These are phyloP conservation scores for Hymenoscyphus fructigenus DNA, from an alignment of 2,329 filamentous ascomycete species.

Conservation along the genomic window DNA sequence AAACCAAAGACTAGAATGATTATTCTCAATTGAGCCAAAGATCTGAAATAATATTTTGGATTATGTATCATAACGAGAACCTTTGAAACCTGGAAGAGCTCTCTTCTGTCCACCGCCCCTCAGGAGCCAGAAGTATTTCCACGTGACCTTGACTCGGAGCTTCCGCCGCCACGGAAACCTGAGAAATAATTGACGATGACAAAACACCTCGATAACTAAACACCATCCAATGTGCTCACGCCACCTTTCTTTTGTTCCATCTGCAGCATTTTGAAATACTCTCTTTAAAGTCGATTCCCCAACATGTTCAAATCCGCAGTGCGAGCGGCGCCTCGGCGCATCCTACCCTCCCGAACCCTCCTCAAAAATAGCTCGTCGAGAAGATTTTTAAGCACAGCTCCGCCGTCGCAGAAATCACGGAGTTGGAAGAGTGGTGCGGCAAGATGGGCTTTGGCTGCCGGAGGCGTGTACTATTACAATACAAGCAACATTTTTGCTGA, in stretches of 20 bases:
- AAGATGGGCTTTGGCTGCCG: constrained; percentile 74
- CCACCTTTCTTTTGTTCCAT: constrained; percentile 30
- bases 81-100: no score
- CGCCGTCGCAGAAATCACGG: constrained; percentile 64
- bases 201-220: constrained; percentile 25
- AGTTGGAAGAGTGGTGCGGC: constrained; percentile 77
- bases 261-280: constrained; percentile 9
- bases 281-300: constrained; percentile 10
- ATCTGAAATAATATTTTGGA: no score
- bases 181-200: constrained; percentile 24
- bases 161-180: neutral
- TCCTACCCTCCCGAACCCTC: constrained; percentile 20
- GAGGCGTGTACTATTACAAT: constrained; percentile 89
- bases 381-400: constrained; percentile 54
- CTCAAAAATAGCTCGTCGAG: constrained; percentile 35
- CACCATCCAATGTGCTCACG: constrained; percentile 16
- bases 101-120: no score
- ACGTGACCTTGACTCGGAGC: constrained; percentile 10
- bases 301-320: constrained; percentile 33
- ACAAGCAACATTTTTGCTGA: constrained; percentile 86
- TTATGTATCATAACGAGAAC: no score
- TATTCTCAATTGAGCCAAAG: no score
- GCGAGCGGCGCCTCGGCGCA: constrained; percentile 30
- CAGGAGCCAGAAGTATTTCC: neutral
- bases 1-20: no score